phyloP scores from a whole-genome alignment of 2,329 filamentous ascomycete genomes.

The Arthroderma sp. region DNA sequence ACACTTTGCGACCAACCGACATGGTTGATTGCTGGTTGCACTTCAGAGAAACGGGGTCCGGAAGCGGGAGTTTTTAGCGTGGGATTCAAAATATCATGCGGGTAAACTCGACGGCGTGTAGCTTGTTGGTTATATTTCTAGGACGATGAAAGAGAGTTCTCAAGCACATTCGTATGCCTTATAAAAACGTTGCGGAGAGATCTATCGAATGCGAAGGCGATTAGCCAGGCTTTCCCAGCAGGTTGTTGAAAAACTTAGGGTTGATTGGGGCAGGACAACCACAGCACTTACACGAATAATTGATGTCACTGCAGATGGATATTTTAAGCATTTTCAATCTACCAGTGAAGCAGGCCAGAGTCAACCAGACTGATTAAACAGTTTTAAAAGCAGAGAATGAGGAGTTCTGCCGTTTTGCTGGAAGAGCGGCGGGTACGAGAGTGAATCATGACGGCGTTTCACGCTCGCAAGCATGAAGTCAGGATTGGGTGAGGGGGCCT shows the following conservation, averaged over 20 bases:
- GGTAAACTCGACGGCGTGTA: background rate
- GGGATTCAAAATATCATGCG: slow-evolving; percentile 1
- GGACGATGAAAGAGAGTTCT: background rate
- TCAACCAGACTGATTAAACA: slow-evolving; percentile 1
- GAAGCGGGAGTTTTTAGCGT: background rate
- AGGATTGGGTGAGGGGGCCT: slow-evolving; percentile 1
- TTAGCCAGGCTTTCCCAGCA: too few relatives aligned
- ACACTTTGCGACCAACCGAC: slow-evolving; percentile 33
- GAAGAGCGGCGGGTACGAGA: too few relatives aligned
- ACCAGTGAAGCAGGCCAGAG: slow-evolving; percentile 10
- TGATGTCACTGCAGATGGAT: slow-evolving; percentile 13
- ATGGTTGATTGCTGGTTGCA: slow-evolving; percentile 14
- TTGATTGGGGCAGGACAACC: too few relatives aligned
- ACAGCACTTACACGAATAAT: slow-evolving; percentile 19
- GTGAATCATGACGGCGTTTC: too few relatives aligned
- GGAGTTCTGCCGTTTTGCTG: background rate
- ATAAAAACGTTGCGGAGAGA: slow-evolving; percentile 1
- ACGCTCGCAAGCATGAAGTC: slow-evolving; percentile 1
- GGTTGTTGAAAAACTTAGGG: too few relatives aligned
- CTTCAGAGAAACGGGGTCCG: background rate
- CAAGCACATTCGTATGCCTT: slow-evolving; percentile 1
- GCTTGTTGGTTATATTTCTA: background rate
- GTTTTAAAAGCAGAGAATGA: background rate
- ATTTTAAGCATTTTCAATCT: slow-evolving; percentile 23
- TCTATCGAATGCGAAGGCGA: background rate